These are phyloP conservation scores for Fonsecaea nubica DNA, from an alignment of 2,329 filamentous ascomycete species.

Conservation along the genomic window DNA sequence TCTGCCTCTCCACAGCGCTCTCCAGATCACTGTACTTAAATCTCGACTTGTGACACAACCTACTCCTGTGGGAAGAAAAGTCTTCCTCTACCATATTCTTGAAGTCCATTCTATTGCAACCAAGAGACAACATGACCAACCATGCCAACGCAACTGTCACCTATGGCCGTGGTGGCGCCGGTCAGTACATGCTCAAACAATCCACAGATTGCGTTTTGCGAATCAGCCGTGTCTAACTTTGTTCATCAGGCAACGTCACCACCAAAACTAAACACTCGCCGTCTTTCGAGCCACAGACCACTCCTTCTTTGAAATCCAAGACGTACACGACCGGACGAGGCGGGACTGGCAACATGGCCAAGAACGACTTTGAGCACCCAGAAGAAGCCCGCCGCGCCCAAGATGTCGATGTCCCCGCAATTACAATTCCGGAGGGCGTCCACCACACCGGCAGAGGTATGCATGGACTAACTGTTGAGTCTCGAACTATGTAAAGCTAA, in stretches of 20 bases:
- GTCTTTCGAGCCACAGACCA: constrained; percentile 71
- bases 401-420: constrained; percentile 70
- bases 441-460: constrained; percentile 54
- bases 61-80: not conserved
- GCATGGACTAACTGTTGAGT: constrained; percentile 21
- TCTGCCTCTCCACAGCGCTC: not conserved
- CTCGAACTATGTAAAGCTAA: not conserved
- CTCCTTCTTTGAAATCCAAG: constrained; percentile 81
- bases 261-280: constrained; percentile 59
- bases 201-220: not conserved
- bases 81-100: not conserved
- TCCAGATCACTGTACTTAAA: not conserved
- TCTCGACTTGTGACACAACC: not conserved
- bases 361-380: constrained; percentile 70
- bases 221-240: constrained; percentile 3
- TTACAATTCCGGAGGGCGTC: constrained; percentile 47
- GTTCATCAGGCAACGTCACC: constrained; percentile 65
- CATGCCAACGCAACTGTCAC: constrained; percentile 13
- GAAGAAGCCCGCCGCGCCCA: constrained; percentile 77
- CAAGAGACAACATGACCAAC: constrained; percentile 8
- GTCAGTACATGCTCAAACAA: constrained; percentile 26
- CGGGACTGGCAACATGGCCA: constrained; percentile 86
- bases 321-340: constrained; percentile 89
- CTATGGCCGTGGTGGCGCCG: constrained; percentile 39
- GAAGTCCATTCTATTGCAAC: not conserved